Evolutionary conservation across 371 early-diverging fungal genomes (phyloP).

Genomic region (Chytridium lagenaria): DNA sequence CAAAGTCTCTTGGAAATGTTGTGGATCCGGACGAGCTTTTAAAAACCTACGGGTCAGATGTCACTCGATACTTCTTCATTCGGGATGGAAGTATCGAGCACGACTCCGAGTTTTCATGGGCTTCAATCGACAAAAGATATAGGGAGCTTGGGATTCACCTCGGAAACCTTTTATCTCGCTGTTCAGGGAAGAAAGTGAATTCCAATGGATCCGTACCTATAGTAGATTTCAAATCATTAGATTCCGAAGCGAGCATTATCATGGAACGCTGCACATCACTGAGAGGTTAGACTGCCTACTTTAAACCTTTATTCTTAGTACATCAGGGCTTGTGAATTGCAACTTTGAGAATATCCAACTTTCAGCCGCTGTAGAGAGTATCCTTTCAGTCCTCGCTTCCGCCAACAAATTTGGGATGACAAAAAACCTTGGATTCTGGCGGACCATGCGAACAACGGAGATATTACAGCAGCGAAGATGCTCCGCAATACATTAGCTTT

Average conservation of each 20-base stretch:
- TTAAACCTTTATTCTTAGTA: too few species aligned
- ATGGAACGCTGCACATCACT: conserved; percentile 32
- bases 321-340: too few species aligned
- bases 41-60: conserved; percentile 78
- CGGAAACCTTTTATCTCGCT: conserved; percentile 84
- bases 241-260: conserved; percentile 50
- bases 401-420: conserved; percentile 76
- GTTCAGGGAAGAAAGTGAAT: conserved; percentile 64
- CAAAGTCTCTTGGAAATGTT: conserved; percentile 90
- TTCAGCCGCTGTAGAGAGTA: conserved; percentile 55
- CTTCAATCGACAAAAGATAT: conserved; percentile 70
- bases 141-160: conserved; percentile 83
- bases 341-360: conserved; percentile 25
- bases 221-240: neutral
- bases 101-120: conserved; percentile 83
- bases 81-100: conserved; percentile 88
- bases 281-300: too few species aligned
- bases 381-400: conserved; percentile 62
- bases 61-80: conserved; percentile 89
- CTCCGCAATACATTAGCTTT: conserved; percentile 72
- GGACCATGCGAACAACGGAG: conserved; percentile 49
- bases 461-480: conserved; percentile 35
- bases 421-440: conserved; percentile 84
- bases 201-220: conserved; percentile 58
- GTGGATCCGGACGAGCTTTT: conserved; percentile 81